Evolutionary conservation across 164 flowering plant species (phyloP), one percentile per base, ranked within the genome.

Genomic region (Buxus sempervirens): DNA sequence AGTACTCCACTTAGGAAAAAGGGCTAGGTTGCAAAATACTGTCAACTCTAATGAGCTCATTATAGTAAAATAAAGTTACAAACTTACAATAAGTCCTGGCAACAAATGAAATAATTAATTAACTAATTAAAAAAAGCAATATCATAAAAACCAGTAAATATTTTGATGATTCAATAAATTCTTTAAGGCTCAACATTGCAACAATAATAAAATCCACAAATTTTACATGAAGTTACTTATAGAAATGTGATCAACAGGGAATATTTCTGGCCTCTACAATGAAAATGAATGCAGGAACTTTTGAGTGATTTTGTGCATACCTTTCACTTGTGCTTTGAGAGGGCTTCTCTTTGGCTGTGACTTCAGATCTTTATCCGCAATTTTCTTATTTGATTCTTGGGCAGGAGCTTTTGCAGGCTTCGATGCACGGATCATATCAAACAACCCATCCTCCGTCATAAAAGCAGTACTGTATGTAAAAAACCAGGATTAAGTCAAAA

Each of bases 391-490:
- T 48, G 84, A 22, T 56, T 81, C 82, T 62, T 36, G 66, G 6
- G 32, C 62, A 74, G 83, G 41, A 38, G 75, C 61, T 80, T 83
- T 86, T 60, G 77, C 65, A 62, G 69, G 77, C 55, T 73, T 82
- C 66, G 98, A 90, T 75, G 88, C 80, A 54, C 88, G 89, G 54
- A 95, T 92, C 87, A 84, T 76, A 41, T 90, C 96, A 82, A 95
- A 90, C 54, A 95, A 76, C 23, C 93, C 97, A 83, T 95, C 97
- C 82, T 95, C 97, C 5, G 89, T 91, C 62, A 95, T 83, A 72
- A 95, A 86, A 22, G 77, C 22, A 62, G 96, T 90, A 21, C 98
- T 95, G 67, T 51, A 76, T 22, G 49, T 68, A 54, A 54, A 70
- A 22, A 32, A 42, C 8, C 51, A 66, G 32, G 22, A 45, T 41